phyloP scores from a whole-genome alignment of 345 rosid genomes.

The Hibiscus mutabilis region DNA sequence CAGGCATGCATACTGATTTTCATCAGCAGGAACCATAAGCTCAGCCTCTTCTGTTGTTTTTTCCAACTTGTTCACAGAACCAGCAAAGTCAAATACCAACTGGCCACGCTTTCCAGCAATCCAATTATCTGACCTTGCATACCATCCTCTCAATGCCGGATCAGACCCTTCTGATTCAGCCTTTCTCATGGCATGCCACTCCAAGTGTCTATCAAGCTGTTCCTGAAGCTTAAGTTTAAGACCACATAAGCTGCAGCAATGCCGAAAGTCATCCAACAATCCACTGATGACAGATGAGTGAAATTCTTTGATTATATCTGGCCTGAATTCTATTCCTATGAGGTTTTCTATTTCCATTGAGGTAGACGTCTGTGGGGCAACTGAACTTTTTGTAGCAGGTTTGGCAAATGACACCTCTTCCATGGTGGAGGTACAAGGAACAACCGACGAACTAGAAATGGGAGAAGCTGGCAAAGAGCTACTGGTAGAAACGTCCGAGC shows the following conservation, averaged over 20 bases:
- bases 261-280: constrained; percentile 56
- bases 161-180: constrained; percentile 23
- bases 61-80: constrained; percentile 24
- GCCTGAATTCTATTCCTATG: constrained; percentile 71
- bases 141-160: constrained; percentile 59
- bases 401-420: constrained; percentile 32
- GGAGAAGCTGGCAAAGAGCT: neutral
- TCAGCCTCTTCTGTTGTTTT: constrained; percentile 28
- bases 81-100: constrained; percentile 31
- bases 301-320: constrained; percentile 65
- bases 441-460: constrained; percentile 32
- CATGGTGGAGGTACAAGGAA: constrained; percentile 24
- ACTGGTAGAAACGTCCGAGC: constrained; percentile 6
- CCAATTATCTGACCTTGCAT: constrained; percentile 58
- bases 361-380: constrained; percentile 18
- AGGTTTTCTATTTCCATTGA: constrained; percentile 33
- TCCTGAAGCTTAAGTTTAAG: constrained; percentile 60
- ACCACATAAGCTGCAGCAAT: constrained; percentile 73
- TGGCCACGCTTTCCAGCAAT: constrained; percentile 39
- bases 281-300: constrained; percentile 63
- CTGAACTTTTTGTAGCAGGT: constrained; percentile 29
- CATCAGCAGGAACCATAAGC: constrained; percentile 67
- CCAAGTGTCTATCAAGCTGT: constrained; percentile 63
- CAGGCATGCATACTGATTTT: constrained; percentile 73
- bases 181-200: constrained; percentile 61